Base-by-base conservation (phyloP, 805 yeast species). In the Saccharomycopsis fibuligera region DNA sequence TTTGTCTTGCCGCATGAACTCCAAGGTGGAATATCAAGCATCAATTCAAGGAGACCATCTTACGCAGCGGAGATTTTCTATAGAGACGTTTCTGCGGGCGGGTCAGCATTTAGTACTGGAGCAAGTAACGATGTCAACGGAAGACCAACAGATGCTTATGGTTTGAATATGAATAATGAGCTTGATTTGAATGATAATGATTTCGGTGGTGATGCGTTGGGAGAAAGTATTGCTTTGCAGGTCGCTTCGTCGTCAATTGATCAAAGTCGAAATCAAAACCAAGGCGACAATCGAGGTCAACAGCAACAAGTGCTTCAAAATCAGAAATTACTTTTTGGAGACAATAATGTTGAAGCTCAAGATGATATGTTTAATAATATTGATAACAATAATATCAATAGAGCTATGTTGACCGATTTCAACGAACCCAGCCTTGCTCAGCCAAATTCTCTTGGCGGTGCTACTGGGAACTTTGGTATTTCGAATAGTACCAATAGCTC, bases 21-120 rank as follows among this genome's bases (percentile, higher is more conserved):
- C 35, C 84, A 79, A 61, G 85, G 86, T 39, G 86, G 86, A 0
- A 66, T 80, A 2, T 77, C 78, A 25, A 78, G 69, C 48, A 78
- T 81, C 38, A 73, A 76, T 22, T 76, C 84, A 9, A 72, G 93
- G 63, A 74, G 93, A 63, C 88, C 90, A 12, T 76, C 83, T 47
- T 83, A 79, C 60, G 80, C 87, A 10, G 86, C 89, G 2, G 91
- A 82, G 58, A 66, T 75, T 2, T 69, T 12, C 33, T 47, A 48
- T 4, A 35, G 30, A n/a, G n/a, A n/a, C n/a, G n/a, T n/a, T n/a
- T n/a, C n/a, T n/a, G n/a, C n/a, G n/a, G n/a, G n/a, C n/a, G n/a
- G n/a, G n/a, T n/a, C n/a, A n/a, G n/a, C n/a, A n/a, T n/a, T n/a
- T n/a, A n/a, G n/a, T n/a, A n/a, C n/a, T n/a, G n/a, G n/a, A n/a